Conservation (phyloP, 495 filamentous ascomycete genomes). For the Daldinia childiae region DNA sequence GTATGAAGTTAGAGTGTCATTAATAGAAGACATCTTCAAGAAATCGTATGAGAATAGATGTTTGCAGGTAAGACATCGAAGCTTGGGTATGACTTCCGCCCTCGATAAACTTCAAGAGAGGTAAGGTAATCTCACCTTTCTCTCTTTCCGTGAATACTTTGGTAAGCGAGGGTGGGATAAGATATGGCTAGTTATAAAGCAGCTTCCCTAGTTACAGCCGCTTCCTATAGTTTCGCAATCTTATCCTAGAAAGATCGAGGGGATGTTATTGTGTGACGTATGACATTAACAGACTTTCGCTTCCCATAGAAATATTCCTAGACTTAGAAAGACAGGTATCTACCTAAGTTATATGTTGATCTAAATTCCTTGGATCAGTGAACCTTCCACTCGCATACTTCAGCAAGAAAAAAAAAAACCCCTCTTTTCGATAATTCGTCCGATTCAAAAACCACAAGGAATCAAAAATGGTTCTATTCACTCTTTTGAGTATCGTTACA, state of each 20-base stretch:
- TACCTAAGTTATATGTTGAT: background rate
- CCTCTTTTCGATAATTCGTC: constrained; percentile 18
- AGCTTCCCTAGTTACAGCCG: constrained; percentile 19
- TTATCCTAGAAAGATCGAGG: constrained; percentile 17
- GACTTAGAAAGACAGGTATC: too few relatives aligned
- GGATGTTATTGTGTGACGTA: constrained; percentile 15
- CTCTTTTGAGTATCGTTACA: constrained; percentile 21
- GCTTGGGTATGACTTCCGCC: background rate
- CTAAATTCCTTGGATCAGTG: background rate
- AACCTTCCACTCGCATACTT: background rate
- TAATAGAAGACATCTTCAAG: background rate
- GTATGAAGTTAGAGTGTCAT: background rate
- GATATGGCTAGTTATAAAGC: background rate
- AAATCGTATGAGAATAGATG: background rate
- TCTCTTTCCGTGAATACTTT: background rate
- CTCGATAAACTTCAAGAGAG: background rate
- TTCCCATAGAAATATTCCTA: background rate
- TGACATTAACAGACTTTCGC: background rate
- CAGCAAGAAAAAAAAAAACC: constrained; percentile 14
- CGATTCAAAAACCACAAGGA: background rate
- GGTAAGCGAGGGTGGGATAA: background rate
- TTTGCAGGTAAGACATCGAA: background rate
- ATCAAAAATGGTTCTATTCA: constrained; percentile 22
- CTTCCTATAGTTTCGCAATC: constrained; percentile 8
- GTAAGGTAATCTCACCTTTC: background rate